These are phyloP conservation scores for Onygena corvina DNA, from an alignment of 2,329 filamentous ascomycete species.

Conservation along the genomic window DNA sequence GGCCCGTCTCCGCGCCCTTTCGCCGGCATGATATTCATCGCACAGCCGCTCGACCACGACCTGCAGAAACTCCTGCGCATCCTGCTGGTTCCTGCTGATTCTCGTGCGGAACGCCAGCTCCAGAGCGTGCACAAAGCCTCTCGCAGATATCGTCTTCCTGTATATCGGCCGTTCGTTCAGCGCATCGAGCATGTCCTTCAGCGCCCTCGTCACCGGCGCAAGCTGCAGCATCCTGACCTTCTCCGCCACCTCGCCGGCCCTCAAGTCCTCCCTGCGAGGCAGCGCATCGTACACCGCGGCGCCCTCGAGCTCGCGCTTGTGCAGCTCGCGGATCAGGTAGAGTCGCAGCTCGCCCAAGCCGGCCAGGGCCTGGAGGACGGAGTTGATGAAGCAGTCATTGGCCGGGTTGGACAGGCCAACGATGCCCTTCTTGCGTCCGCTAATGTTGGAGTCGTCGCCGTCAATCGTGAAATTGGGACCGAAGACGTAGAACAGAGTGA, in stretches of 20 bases:
- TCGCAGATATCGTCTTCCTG: slow-evolving; percentile 82
- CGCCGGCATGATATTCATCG: slow-evolving; percentile 85
- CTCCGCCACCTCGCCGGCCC: slow-evolving; percentile 33
- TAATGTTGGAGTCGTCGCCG: slow-evolving; percentile 51
- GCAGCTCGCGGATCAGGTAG: slow-evolving; percentile 84
- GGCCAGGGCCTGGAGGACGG: slow-evolving; percentile 81
- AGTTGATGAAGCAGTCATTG: slow-evolving; percentile 97
- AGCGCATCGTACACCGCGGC: slow-evolving; percentile 59
- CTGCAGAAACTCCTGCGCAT: slow-evolving; percentile 94
- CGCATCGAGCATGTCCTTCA: slow-evolving; percentile 86
- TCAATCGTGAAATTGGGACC: slow-evolving; percentile 95
- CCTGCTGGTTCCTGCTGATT: slow-evolving; percentile 89
- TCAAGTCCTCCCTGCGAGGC: slow-evolving; percentile 34
- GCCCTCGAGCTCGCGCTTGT: slow-evolving; percentile 70
- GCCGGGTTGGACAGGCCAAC: slow-evolving; percentile 82
- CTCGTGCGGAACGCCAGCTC: slow-evolving; percentile 79
- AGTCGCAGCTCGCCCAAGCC: slow-evolving; percentile 78
- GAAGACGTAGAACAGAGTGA: slow-evolving; percentile 93
- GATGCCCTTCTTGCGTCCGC: slow-evolving; percentile 66
- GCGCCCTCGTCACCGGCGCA: slow-evolving; percentile 68
- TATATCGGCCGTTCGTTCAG: slow-evolving; percentile 89
- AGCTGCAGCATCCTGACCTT: slow-evolving; percentile 54
- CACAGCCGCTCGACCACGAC: slow-evolving; percentile 82
- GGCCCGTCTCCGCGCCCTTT: slow-evolving; percentile 50
- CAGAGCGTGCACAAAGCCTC: slow-evolving; percentile 68